Conservation (phyloP, 768 basidiomycete genomes). For the Strobilomyces echinocephalus region DNA sequence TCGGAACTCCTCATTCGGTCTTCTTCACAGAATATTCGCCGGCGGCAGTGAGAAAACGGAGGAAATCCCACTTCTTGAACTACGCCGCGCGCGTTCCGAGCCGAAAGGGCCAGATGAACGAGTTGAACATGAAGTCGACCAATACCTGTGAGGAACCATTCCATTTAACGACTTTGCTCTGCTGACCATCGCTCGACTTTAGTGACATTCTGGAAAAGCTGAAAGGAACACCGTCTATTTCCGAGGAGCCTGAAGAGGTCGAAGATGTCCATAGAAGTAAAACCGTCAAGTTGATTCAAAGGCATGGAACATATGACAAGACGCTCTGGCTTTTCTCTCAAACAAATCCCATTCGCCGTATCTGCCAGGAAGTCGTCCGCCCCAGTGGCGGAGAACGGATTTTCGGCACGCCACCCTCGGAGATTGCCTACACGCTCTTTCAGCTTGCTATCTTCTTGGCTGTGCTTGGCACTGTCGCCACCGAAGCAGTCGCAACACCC, state of each 20-base stretch:
- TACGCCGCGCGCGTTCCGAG: slow-evolving; percentile 38
- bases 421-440: slow-evolving; percentile 63
- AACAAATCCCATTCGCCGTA: slow-evolving; percentile 60
- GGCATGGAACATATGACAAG: slow-evolving; percentile 86
- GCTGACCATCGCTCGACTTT: slow-evolving; percentile 1
- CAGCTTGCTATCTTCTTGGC: slow-evolving; percentile 71
- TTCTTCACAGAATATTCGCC: slow-evolving; percentile 62
- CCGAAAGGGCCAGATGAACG: slow-evolving; percentile 26
- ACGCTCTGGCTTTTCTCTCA: slow-evolving; percentile 88
- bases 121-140: slow-evolving; percentile 59
- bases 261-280: slow-evolving; percentile 61
- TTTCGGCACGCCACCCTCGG: slow-evolving; percentile 68
- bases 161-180: not conserved
- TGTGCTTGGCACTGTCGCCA: slow-evolving; percentile 73
- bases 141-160: slow-evolving; percentile 54
- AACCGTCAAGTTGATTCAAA: slow-evolving; percentile 81
- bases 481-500: slow-evolving; percentile 82
- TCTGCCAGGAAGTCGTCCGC: slow-evolving; percentile 79
- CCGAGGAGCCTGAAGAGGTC: slow-evolving; percentile 42
- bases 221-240: slow-evolving; percentile 33
- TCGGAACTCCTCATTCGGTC: slow-evolving; percentile 55
- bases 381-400: slow-evolving; percentile 85
- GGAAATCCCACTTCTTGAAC: slow-evolving; percentile 56
- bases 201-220: slow-evolving; percentile 69
- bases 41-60: slow-evolving; percentile 43